Evolutionary conservation across 2,329 filamentous ascomycete species (phyloP), one percentile per base, ranked within the genome.

Genomic region (Byssochlamys sp.): DNA sequence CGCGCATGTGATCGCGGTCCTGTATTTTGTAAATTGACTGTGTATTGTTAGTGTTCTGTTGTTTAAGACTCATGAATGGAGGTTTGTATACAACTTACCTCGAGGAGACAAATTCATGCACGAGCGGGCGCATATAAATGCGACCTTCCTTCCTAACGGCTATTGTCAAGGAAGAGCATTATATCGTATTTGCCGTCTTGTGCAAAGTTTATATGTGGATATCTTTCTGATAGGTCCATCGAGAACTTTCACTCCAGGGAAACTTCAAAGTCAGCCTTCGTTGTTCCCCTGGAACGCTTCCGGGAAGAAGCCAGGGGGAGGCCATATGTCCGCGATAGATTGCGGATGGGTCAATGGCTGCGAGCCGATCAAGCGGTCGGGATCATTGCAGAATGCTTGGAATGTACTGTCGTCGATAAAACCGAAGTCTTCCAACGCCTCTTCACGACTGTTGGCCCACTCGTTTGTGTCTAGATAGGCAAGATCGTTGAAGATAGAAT

Each of bases 401-500:
- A 77, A 77, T 2, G 74, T 76, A 24, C 63, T 71, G 53, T 75
- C 73, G 48, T 77, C 74, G n/a, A 72, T 60, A 53, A 77, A 77
- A 0, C 74, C 74, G 59, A 77, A 77, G 48, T 77, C 74, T 57
- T 71, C 74, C 29, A 77, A 62, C 0, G 69, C 72, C 26, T 73
- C 72, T 60, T 75, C 71, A 53, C 74, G 71, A 57, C 68, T 74
- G 29, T 62, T 71, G 1, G 73, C 67, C 74, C 74, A 77, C 56
- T 77, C 74, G 27, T 72, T 77, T 4, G 73, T 76, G 58, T 77
- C 75, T 5, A 77, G 68, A 62, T 77, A 74, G 33, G 74, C 74
- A 52, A 77, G 67, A 50, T 77, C 75, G 58, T 75, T 72, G 61
- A 77, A 77, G 29, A 77, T 73, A 6, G 73, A 72, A 56, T 78